Conservation (phyloP, 179 eudicot species). For the Spinacia oleracea region DNA sequence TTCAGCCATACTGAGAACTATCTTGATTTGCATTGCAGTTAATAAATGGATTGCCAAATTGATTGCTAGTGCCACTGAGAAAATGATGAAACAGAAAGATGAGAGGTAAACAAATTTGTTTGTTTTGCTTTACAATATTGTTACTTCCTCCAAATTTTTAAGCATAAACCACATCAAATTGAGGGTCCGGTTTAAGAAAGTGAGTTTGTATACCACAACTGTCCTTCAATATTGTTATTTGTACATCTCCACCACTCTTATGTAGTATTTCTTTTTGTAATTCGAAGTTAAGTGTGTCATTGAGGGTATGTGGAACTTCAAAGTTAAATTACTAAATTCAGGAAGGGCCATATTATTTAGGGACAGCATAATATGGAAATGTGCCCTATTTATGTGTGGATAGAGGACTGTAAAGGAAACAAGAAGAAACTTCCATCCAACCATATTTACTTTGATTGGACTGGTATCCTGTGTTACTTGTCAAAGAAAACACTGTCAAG, state of each 20-base stretch:
- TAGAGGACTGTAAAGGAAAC: background rate
- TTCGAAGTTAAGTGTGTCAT: too few species aligned
- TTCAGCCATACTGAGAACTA: background rate
- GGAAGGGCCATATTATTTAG: background rate
- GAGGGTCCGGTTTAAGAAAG: background rate
- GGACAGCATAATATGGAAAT: background rate
- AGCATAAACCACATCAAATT: background rate
- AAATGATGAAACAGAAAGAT: conserved; percentile 97
- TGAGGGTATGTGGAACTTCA: too few species aligned
- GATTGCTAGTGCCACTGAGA: conserved; percentile 82
- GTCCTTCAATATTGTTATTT: background rate
- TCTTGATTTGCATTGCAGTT: conserved; percentile 44
- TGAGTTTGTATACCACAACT: background rate
- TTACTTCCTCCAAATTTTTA: background rate
- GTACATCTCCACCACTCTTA: background rate
- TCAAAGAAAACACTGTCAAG: background rate
- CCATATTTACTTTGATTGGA: background rate
- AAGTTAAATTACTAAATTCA: too few species aligned
- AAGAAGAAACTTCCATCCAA: background rate
- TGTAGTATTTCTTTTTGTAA: too few species aligned
- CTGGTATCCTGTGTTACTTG: background rate
- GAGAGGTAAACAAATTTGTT: conserved; percentile 53
- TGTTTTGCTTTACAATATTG: background rate
- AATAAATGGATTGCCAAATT: conserved; percentile 87
- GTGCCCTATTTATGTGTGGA: background rate